Evolutionary conservation across 345 rosid genomes (phyloP), one percentile per base, ranked within the genome.

Genomic region (Lagerstroemia speciosa): DNA sequence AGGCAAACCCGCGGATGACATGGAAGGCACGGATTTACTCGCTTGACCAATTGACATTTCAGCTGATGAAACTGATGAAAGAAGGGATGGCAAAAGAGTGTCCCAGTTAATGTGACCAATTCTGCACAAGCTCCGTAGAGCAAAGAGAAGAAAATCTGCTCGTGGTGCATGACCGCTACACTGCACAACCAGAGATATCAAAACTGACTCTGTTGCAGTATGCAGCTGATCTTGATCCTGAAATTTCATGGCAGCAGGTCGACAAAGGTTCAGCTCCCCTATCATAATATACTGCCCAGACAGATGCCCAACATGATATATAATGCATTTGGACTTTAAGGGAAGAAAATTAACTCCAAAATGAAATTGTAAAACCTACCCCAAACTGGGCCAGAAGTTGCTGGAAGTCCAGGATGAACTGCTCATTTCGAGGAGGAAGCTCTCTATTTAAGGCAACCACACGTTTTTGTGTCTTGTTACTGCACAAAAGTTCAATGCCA

Each of bases 71-170:
- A 89, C 87, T 3, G 97, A 87, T 70, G 96, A 84, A 69, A 94
- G 89, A 77, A 94, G 97, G 27, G 90, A 78, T 0, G 92, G 96
- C 74, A 94, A 77, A 69, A 89, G 83, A 32, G 85, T 84, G 76
- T 94, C 98, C 97, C 99, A 94, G 69, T 88, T 94, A 71, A 94
- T 82, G 83, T 81, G 90, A 41, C 92, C 88, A 45, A 85, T 83
- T 38, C 81, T 74, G 69, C 87, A 85, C 76, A 94, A 83, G 71
- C 84, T 85, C 76, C 86, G 90, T 64, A 92, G 75, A 43, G 97
- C 87, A 86, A 91, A 94, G 67, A 94, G 95, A 67, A 94, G 88
- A 80, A 94, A 94, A 63, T 91, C 98, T 11, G 99, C 92, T 45
- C 92, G 77, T 22, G 97, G 97, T 53, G 87, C 97, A 78, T 94